Base-by-base conservation (phyloP, 1,139 yeast species). In the Debaryomyces robertsiae region DNA sequence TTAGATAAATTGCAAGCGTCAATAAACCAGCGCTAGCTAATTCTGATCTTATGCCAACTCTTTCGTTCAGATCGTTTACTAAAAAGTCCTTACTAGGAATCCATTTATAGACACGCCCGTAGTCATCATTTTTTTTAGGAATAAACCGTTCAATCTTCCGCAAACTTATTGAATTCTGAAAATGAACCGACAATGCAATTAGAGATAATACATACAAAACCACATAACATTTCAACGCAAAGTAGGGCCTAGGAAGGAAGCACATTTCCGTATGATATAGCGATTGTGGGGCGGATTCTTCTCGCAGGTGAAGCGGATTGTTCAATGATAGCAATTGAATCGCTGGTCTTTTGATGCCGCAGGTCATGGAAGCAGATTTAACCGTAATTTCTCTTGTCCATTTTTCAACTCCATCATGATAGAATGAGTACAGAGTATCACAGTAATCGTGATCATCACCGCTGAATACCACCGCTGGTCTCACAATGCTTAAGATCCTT, bases 381-480 rank as follows among this genome's bases (percentile, higher is more conserved):
- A 90, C 90, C 0, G 97, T 87, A 46, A 85, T 81, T 60, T 93
- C 98, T 38, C 83, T 80, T 0, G 86, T 77, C 5, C 54, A 53
- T 9, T 54, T 49, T 11, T 57, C 57, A 2, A 63, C 62, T 1
- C 71, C 69, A 18, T 60, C 57, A 9, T 57, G 47, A 6, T 49
- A 45, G 49, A 74, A 80, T 2, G 73, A 61, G 54, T 90, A 96
- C 9, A 67, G 63, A 10, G 86, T 77, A 48, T 85, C 90, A 62
- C 98, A 93, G 50, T 89, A 91, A 60, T 93, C 98, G 63, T 93
- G 98, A 58, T 93, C 98, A 58, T 93, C 98, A 1, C 98, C 98
- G 3, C 95, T 83, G 57, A 90, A 87, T 1, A 88, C 73, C 6
- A 84, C 65, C 13, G 68, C 65, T 0, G 98, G 98, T 38, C 74